These are phyloP conservation scores for Neonectria sp. DNA, from an alignment of 2,329 filamentous ascomycete genomes.

Conservation along the genomic window DNA sequence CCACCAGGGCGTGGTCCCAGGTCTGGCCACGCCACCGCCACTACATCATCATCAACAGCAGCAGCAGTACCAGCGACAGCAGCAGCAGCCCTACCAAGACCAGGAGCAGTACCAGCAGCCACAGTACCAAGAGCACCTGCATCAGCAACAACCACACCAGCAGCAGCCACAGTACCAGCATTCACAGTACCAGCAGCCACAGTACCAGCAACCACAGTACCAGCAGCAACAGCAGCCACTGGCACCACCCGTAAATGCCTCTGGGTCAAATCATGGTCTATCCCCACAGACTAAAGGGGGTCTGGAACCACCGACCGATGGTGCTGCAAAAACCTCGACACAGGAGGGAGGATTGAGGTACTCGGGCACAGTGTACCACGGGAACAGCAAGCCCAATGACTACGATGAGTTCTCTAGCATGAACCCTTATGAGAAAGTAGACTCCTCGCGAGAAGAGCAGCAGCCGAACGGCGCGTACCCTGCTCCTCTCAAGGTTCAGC, in stretches of 20 bases:
- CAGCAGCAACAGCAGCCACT: constrained; percentile 15
- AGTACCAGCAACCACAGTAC: not conserved
- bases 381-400: constrained; percentile 39
- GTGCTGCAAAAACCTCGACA: constrained; percentile 19
- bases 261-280: constrained; percentile 6
- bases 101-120: not conserved
- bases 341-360: constrained; percentile 32
- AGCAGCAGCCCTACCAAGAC: constrained; percentile 4
- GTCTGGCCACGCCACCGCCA: constrained; percentile 18
- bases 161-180: constrained; percentile 2
- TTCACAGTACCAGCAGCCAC: not conserved
- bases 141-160: not conserved
- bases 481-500: constrained; percentile 19
- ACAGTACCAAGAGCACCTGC: not conserved
- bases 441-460: constrained; percentile 26
- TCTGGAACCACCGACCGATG: constrained; percentile 15
- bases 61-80: constrained; percentile 10
- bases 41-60: constrained; percentile 9
- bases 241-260: not conserved
- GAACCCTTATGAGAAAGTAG: constrained; percentile 33
- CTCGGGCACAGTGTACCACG: constrained; percentile 39
- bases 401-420: constrained; percentile 39
- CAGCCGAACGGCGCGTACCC: constrained; percentile 18
- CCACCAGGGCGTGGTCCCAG: constrained; percentile 26
- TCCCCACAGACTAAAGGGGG: constrained; percentile 19